These are phyloP conservation scores for Penicillium fuscoglaucum DNA, from an alignment of 2,329 filamentous ascomycete genomes.

Conservation along the genomic window DNA sequence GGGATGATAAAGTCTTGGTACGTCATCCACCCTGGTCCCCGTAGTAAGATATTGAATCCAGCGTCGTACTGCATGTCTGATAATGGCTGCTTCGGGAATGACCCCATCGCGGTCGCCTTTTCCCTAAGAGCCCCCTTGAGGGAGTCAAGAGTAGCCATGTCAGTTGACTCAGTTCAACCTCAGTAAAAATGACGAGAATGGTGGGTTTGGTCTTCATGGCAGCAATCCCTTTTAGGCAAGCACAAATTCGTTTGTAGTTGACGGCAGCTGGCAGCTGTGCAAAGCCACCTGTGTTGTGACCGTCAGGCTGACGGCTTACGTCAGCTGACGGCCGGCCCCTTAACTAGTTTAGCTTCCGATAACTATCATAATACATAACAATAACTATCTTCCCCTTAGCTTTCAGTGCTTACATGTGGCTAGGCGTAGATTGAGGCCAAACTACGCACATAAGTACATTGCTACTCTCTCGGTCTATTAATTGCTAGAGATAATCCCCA, in stretches of 20 bases:
- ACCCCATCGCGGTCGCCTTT: neutral
- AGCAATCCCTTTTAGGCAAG: neutral
- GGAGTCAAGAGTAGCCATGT: constrained; percentile 48
- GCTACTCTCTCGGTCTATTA: neutral
- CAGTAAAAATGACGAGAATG: neutral
- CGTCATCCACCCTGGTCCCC: constrained; percentile 25
- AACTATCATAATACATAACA: no score
- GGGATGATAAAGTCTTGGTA: constrained; percentile 52
- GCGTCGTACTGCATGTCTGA: constrained; percentile 50
- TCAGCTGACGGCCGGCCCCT: no score
- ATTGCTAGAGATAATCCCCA: neutral
- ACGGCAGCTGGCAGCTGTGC: neutral
- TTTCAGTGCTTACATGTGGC: no score
- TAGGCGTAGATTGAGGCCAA: neutral
- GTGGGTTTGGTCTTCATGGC: neutral
- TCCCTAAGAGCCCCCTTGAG: constrained; percentile 42
- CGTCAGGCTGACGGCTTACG: no score
- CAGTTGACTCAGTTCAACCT: neutral
- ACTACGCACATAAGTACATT: neutral
- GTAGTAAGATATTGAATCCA: constrained; percentile 50
- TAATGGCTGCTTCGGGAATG: constrained; percentile 4
- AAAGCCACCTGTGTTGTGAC: neutral
- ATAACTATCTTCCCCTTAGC: no score
- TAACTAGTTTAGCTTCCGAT: no score
- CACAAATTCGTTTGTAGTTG: neutral